Base-by-base conservation (phyloP, 192 early-diverging fungal species). In the Rhizophagus prolifer region DNA sequence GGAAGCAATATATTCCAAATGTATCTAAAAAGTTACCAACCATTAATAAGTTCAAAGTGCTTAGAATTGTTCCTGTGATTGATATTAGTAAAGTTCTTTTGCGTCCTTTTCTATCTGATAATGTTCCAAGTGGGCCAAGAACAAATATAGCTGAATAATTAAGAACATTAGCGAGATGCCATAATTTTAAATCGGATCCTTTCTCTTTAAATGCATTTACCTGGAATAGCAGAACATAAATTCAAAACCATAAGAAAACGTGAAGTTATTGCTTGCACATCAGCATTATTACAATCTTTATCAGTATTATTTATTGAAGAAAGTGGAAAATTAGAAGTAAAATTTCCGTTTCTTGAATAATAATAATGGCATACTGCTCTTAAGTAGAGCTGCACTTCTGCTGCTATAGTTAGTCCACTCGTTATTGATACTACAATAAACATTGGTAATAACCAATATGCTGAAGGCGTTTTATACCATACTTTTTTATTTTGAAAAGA, bases 61-160 rank as follows among this genome's bases (percentile, higher is more conserved):
- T 75, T 3, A 75, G 36, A 13, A 31, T 23, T 9, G 28, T 62
- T 50, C 62, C 61, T 6, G 25, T n/a, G 9, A 26, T 9, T 44
- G 74, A 25, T 60, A 75, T 62, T 30, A 75, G 65, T 41, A 64
- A 50, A 28, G 44, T 31, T 31, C 13, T 38, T 21, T 50, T 44
- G 3, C 74, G 62, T 25, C 74, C 74, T 47, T 75, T 75, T 9
- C 74, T n/a, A 64, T 75, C 74, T 16, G 74, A 75, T 64, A 64
- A 44, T 23, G 74, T 23, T 25, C 74, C 62, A 8, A 75, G 46
- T 19, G 74, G 44, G 9, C 74, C 74, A 16, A 75, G 62, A 36
- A 75, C 74, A 64, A 75, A 75, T 28, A 75, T 75, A 19, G 41
- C 26, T 64, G 47, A 26, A 62, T 62, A 3, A 25, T 26, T 62